Conservation (phyloP, 768 basidiomycete genomes). For the Rhizopogon vinicolor region DNA sequence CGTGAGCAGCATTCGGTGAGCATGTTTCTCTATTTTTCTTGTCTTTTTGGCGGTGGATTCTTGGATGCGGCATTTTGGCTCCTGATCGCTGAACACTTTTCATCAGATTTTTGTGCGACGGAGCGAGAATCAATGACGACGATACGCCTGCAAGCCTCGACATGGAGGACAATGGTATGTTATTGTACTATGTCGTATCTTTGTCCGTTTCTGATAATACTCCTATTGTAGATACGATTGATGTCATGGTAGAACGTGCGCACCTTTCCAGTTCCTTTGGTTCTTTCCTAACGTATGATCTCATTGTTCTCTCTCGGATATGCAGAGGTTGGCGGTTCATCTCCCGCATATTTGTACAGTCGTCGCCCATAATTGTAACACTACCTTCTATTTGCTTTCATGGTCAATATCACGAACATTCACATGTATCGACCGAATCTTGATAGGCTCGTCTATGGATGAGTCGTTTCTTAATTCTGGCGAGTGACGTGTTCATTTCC, state of each 20-base stretch:
- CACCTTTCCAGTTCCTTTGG: constrained; percentile 14
- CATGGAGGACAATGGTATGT: constrained; percentile 84
- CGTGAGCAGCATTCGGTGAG: constrained; percentile 81
- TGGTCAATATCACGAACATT: not conserved
- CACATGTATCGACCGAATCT: not conserved
- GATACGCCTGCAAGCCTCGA: constrained; percentile 83
- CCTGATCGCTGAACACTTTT: not conserved
- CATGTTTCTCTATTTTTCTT: constrained; percentile 4
- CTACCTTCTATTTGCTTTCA: constrained; percentile 3
- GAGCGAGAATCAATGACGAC: constrained; percentile 77
- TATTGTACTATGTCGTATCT: constrained; percentile 4
- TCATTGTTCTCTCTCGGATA: not conserved
- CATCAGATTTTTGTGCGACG: constrained; percentile 89
- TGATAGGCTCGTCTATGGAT: not conserved
- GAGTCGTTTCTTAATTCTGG: not conserved
- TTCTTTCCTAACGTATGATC: constrained; percentile 4
- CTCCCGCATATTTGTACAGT: constrained; percentile 7
- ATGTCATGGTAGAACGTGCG: constrained; percentile 96
- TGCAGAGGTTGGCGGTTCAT: constrained; percentile 43
- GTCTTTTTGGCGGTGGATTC: not conserved
- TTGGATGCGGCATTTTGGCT: not conserved
- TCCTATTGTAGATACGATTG: constrained; percentile 68
- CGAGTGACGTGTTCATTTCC: not conserved
- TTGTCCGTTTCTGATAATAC: constrained; percentile 2
- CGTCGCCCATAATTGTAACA: constrained; percentile 8